Evolutionary conservation across 148 eudicot species (phyloP).

Genomic region (Heliosperma pusillum): DNA sequence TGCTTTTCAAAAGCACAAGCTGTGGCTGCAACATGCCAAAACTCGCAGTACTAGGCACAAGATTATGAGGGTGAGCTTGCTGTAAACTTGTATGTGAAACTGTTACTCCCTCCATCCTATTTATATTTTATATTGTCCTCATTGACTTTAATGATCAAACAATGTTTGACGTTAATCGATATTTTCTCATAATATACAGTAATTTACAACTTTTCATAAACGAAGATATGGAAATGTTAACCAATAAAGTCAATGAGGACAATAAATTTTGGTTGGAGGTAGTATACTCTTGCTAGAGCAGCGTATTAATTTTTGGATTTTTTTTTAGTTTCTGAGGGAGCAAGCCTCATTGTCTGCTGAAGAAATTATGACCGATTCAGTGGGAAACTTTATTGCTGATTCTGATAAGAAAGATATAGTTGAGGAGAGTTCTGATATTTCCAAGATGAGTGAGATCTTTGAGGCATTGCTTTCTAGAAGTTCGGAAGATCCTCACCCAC

Average conservation of each 20-base stretch:
- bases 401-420: conserved; percentile 40
- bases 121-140: not conserved
- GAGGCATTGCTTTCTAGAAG: conserved; percentile 42
- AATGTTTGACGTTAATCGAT: not conserved
- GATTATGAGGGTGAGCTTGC: conserved; percentile 70
- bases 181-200: not conserved
- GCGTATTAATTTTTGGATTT: conserved; percentile 16
- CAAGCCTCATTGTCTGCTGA: conserved; percentile 69
- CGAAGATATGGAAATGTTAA: not conserved
- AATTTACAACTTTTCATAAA: not conserved
- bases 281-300: conserved; percentile 1
- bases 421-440: conserved; percentile 40
- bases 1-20: conserved; percentile 83
- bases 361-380: conserved; percentile 64
- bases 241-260: not conserved
- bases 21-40: conserved; percentile 93
- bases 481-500: conserved; percentile 41
- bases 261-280: not conserved
- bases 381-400: conserved; percentile 46
- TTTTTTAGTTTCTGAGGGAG: conserved; percentile 74
- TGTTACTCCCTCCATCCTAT: not conserved
- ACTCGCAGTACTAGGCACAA: conserved; percentile 96
- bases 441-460: conserved; percentile 43
- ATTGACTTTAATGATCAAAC: not conserved
- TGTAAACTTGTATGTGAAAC: not conserved